These are phyloP conservation scores for Micractinium sp. DNA, from an alignment of 139 green algal genomes.

Conservation along the genomic window DNA sequence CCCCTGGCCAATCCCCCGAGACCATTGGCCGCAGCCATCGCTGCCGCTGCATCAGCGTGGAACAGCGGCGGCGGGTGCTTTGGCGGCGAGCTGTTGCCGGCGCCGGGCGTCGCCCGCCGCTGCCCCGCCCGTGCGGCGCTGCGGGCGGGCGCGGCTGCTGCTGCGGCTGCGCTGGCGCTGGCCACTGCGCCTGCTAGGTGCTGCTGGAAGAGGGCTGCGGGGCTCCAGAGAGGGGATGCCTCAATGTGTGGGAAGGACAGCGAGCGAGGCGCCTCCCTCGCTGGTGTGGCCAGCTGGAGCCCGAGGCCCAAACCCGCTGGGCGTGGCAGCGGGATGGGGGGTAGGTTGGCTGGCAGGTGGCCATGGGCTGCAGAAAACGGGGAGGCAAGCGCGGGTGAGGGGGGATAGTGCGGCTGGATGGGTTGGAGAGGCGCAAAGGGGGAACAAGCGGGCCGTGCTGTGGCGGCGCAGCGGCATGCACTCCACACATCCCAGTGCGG, in stretches of 20 bases:
- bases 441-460: not conserved
- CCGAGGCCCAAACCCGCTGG: not conserved
- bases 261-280: not conserved
- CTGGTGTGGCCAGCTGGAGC: not conserved
- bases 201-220: not conserved
- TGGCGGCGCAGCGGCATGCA: not conserved
- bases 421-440: no score
- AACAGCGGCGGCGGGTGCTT: conserved; percentile 15
- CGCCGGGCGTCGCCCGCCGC: not conserved
- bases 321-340: not conserved
- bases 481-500: no score
- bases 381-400: not conserved
- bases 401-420: not conserved
- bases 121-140: no score
- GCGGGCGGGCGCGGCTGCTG: not conserved
- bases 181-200: not conserved
- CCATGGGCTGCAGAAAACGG: not conserved
- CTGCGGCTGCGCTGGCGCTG: not conserved
- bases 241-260: not conserved
- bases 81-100: not conserved
- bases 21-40: not conserved
- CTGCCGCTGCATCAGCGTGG: not conserved
- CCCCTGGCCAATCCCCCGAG: not conserved
- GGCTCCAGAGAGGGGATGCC: not conserved
- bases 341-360: not conserved